phyloP scores from a whole-genome alignment of 192 early-diverging fungal genomes.

The Mortierella alpina region DNA sequence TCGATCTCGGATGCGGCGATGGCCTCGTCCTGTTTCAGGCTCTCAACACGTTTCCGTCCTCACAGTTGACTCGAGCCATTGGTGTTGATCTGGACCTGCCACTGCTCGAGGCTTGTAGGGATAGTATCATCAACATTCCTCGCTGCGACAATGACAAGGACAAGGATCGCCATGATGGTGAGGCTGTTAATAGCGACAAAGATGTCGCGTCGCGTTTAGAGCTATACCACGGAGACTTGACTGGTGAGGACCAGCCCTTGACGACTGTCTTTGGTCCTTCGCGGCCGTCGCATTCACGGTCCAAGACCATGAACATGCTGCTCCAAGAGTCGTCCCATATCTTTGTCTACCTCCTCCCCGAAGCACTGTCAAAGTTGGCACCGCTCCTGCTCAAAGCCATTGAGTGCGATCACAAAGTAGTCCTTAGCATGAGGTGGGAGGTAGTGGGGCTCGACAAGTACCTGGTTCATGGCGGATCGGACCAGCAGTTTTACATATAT shows the following conservation, averaged over 20 bases:
- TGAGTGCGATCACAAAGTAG: constrained; percentile 10
- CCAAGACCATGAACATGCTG: constrained; percentile 14
- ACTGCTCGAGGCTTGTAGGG: constrained; percentile 13
- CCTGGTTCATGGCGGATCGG: constrained; percentile 13
- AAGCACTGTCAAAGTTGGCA: constrained; percentile 27
- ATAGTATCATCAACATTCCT: too few species aligned
- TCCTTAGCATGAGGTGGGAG: constrained; percentile 46
- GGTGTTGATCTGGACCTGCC: constrained; percentile 35
- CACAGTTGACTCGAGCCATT: constrained; percentile 22
- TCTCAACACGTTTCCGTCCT: constrained; percentile 25
- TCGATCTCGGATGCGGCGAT: constrained; percentile 45
- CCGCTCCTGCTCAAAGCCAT: constrained; percentile 16
- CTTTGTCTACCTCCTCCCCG: constrained; percentile 44
- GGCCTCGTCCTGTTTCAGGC: constrained; percentile 34
- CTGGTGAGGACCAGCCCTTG: constrained; percentile 5
- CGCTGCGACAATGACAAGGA: neutral
- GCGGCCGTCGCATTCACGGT: neutral
- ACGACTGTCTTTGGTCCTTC: neutral
- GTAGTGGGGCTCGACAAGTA: constrained; percentile 18
- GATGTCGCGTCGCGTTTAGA: constrained; percentile 19
- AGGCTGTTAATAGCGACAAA: neutral
- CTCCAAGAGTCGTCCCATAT: constrained; percentile 21
- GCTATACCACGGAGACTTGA: constrained; percentile 40
- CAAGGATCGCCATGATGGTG: constrained; percentile 2
- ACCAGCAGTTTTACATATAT: constrained; percentile 31